Percentiles rank a stretch among this genome's conserved stretches.
These are phyloP conservation scores for Xerocomus brunneocitrinus DNA, from an alignment of 768 basidiomycete species.

Conservation along the genomic window DNA sequence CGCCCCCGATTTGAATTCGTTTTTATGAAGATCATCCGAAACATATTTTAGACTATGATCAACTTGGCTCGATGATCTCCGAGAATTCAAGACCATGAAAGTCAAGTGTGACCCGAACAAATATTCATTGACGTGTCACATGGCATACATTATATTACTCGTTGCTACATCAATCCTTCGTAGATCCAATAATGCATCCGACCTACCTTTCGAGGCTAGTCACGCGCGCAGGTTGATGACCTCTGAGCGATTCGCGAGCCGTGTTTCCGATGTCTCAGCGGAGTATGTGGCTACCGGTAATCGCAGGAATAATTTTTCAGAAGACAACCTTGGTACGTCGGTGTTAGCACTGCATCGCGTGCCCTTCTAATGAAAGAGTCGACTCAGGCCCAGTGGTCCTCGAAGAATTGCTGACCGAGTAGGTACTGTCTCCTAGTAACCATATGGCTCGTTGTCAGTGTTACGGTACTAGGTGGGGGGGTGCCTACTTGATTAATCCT, in stretches of 20 bases:
- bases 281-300: neutral
- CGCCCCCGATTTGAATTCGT: neutral
- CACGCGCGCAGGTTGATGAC: neutral
- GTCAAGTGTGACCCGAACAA: neutral
- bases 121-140: neutral
- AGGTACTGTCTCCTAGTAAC: conserved; percentile 5
- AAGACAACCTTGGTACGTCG: neutral
- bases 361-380: no score
- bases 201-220: neutral
- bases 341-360: neutral
- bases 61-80: neutral
- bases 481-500: neutral
- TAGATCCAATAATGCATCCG: neutral
- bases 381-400: conserved; percentile 1
- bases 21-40: neutral
- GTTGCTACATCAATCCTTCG: neutral
- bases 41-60: neutral
- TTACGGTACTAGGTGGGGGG: neutral
- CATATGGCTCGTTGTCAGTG: neutral
- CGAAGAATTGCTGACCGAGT: neutral
- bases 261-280: neutral
- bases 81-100: neutral
- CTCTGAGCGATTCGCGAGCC: neutral
- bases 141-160: neutral
- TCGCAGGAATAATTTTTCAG: conserved; percentile 9